phyloP scores from a whole-genome alignment of 2,329 filamentous ascomycete genomes.

The Colletotrichum viniferum region DNA sequence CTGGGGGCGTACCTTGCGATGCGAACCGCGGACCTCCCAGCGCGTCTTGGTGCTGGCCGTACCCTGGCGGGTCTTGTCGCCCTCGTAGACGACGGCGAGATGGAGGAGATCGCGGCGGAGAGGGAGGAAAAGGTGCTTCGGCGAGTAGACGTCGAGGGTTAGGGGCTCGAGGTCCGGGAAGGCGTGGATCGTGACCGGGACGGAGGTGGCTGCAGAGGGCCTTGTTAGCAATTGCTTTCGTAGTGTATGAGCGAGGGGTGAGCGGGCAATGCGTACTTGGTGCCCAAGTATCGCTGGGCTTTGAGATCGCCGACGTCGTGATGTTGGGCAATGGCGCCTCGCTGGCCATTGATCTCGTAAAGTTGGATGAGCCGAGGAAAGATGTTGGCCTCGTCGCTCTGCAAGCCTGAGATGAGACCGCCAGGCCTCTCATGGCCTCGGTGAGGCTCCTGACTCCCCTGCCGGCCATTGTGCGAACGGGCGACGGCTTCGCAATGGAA shows the following conservation, averaged over 20 bases:
- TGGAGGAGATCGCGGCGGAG: conserved; percentile 91
- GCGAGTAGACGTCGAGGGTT: conserved; percentile 76
- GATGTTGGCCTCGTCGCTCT: conserved; percentile 36
- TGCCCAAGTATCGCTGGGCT: conserved; percentile 45
- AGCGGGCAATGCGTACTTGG: conserved; percentile 42
- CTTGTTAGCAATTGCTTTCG: conserved; percentile 6
- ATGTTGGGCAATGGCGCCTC: conserved; percentile 45
- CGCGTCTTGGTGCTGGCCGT: conserved; percentile 85
- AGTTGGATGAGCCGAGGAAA: conserved; percentile 35
- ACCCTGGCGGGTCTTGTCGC: conserved; percentile 84
- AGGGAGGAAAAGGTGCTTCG: conserved; percentile 84
- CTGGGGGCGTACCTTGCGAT: conserved; percentile 81
- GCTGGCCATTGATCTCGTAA: conserved; percentile 62
- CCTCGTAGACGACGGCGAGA: conserved; percentile 90
- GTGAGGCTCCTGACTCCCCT: conserved; percentile 54
- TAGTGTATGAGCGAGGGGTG: neutral
- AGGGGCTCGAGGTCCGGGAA: conserved; percentile 90
- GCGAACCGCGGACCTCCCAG: conserved; percentile 81
- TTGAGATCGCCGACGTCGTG: conserved; percentile 38
- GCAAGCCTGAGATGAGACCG: conserved; percentile 45
- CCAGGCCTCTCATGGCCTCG: conserved; percentile 57
- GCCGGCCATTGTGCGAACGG: conserved; percentile 42
- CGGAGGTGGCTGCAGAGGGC: conserved; percentile 56
- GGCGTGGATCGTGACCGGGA: conserved; percentile 84
- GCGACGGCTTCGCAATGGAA: conserved; percentile 1